A percentile compares a stretch with the other conserved stretches of the same genome.
phyloP scores from a whole-genome alignment of 2,329 filamentous ascomycete genomes.

The Pezicula radicicola region DNA sequence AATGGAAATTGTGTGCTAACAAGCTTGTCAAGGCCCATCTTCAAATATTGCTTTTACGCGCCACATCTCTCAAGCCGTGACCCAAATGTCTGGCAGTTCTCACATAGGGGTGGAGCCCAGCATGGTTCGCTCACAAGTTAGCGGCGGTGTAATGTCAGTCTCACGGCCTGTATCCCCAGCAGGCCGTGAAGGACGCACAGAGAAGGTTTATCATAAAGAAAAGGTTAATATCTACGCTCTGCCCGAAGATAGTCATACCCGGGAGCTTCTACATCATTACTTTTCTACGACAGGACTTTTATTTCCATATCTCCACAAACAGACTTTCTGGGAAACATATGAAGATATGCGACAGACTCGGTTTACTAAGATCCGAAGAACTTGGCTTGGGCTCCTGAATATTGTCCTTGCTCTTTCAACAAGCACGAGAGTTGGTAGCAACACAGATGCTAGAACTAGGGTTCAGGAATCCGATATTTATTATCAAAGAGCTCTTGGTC shows the following conservation, averaged over 20 bases:
- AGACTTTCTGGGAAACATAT: constrained; percentile 32
- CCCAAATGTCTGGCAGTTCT: constrained; percentile 3
- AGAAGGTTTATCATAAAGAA: constrained; percentile 7
- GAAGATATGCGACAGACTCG: constrained; percentile 26
- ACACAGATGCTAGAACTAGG: constrained; percentile 31
- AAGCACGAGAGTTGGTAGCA: constrained; percentile 28
- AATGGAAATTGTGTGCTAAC: neutral
- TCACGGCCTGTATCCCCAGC: constrained; percentile 18
- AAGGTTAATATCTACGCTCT: constrained; percentile 28
- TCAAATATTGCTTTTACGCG: constrained; percentile 39
- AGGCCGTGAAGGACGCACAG: neutral
- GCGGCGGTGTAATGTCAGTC: constrained; percentile 17
- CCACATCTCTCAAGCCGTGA: constrained; percentile 29
- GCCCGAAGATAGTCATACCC: constrained; percentile 27
- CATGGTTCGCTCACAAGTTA: constrained; percentile 8
- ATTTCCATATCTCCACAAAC: constrained; percentile 37
- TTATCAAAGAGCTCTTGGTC: constrained; percentile 38
- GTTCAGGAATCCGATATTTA: constrained; percentile 40
- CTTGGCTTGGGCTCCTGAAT: constrained; percentile 49
- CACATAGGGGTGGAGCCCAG: neutral
- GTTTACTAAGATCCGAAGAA: constrained; percentile 36
- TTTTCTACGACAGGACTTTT: constrained; percentile 35
- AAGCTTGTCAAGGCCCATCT: constrained; percentile 28
- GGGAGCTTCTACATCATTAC: constrained; percentile 31
- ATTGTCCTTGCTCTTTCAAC: constrained; percentile 47